phyloP scores from a whole-genome alignment of 2,329 filamentous ascomycete species.

The Talaromyces funiculosus region DNA sequence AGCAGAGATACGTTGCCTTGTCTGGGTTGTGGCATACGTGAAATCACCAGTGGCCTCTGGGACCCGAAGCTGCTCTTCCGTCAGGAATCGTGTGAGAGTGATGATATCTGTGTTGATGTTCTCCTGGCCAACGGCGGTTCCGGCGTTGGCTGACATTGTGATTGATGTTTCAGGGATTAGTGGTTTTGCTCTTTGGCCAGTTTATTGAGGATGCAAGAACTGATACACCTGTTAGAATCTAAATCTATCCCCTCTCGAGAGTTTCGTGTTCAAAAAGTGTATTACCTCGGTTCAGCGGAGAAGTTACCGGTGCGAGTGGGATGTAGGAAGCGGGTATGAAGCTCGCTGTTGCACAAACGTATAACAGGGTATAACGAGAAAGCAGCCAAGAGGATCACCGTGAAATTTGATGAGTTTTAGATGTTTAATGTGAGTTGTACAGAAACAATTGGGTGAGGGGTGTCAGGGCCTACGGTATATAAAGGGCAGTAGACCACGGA shows the following conservation, averaged over 20 bases:
- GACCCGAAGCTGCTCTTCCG: constrained; percentile 90
- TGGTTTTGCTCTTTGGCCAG: neutral
- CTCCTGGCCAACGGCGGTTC: constrained; percentile 55
- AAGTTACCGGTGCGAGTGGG: neutral
- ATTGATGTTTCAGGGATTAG: constrained; percentile 25
- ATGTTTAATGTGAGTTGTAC: neutral
- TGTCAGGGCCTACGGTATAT: neutral
- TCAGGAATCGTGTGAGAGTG: constrained; percentile 90
- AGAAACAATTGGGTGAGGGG: neutral
- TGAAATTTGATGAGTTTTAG: neutral
- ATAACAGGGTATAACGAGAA: neutral
- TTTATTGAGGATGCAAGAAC: neutral
- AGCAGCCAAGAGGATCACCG: neutral
- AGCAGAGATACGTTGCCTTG: neutral
- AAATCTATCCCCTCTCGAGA: neutral
- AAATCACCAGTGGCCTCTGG: constrained; percentile 97
- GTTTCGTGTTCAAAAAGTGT: constrained; percentile 7
- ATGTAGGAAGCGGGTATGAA: neutral
- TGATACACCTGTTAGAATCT: neutral
- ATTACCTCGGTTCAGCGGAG: constrained; percentile 28
- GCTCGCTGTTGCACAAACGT: neutral
- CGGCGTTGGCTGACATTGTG: constrained; percentile 41
- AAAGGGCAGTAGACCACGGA: neutral
- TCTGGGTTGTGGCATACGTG: constrained; percentile 59
- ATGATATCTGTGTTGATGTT: constrained; percentile 94